Percentiles rank a stretch among this genome's conserved stretches.
Evolutionary conservation across 2,329 filamentous ascomycete genomes (phyloP).

Genomic region (Phaeoacremonium minimum): DNA sequence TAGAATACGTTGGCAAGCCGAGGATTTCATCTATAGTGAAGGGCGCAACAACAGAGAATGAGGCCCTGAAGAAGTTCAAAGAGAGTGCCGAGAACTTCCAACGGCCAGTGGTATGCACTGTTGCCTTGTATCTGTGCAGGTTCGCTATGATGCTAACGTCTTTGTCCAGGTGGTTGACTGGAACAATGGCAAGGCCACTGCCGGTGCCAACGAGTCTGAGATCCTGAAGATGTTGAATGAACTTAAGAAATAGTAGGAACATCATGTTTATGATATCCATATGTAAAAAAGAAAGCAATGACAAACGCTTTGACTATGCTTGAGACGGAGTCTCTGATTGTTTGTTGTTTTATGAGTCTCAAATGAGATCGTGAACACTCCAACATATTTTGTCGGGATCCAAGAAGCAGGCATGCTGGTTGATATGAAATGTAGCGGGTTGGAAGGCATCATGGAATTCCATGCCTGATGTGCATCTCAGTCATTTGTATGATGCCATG

Average conservation of each 20-base stretch:
- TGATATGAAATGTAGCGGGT: too few relatives aligned
- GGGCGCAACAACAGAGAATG: constrained; percentile 68
- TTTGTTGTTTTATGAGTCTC: too few relatives aligned
- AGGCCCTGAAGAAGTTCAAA: constrained; percentile 77
- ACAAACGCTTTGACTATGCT: too few relatives aligned
- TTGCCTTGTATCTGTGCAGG: constrained; percentile 4
- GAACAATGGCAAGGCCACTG: constrained; percentile 80
- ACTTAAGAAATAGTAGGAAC: constrained; percentile 24
- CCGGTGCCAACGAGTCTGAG: constrained; percentile 79
- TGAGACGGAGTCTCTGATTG: too few relatives aligned
- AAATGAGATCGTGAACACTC: too few relatives aligned
- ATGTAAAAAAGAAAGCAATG: too few relatives aligned
- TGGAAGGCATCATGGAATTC: too few relatives aligned
- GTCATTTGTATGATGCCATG: too few relatives aligned
- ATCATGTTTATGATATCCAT: not conserved
- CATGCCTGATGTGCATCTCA: too few relatives aligned
- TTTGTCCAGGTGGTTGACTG: constrained; percentile 70
- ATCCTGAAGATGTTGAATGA: constrained; percentile 76
- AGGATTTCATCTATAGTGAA: constrained; percentile 61
- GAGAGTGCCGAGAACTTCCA: constrained; percentile 65
- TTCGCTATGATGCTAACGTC: constrained; percentile 15
- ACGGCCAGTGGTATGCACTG: constrained; percentile 66
- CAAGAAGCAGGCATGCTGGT: too few relatives aligned
- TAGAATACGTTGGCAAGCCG: constrained; percentile 52
- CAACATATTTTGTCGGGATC: too few relatives aligned